These are phyloP conservation scores for Taphrina deformans DNA, from an alignment of 1,139 yeast species.

Conservation along the genomic window DNA sequence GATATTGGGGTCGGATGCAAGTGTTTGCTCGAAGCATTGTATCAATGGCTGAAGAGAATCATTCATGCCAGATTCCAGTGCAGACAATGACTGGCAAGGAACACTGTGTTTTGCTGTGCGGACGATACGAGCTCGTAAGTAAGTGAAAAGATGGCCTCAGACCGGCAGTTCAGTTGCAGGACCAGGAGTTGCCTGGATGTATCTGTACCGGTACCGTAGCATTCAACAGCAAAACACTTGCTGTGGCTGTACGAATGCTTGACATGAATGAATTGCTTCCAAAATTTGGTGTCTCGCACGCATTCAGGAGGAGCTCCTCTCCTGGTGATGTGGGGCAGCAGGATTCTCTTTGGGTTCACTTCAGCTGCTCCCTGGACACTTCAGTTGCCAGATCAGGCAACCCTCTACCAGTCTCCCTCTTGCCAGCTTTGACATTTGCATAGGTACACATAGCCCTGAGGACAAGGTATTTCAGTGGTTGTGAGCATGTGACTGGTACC, in stretches of 20 bases:
- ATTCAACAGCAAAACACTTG: not conserved
- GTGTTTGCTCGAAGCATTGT: slow-evolving; percentile 77
- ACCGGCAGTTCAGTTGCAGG: no score
- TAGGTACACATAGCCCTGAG: no score
- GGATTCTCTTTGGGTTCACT: not conserved
- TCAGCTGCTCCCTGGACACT: not conserved
- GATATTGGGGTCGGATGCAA: slow-evolving; percentile 63
- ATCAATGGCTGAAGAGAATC: slow-evolving; percentile 30
- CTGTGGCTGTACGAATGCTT: not conserved
- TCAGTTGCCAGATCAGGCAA: not conserved
- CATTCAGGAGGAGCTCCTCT: not conserved
- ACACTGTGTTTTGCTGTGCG: not conserved
- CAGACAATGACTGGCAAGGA: not conserved
- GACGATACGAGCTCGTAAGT: not conserved
- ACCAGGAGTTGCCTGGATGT: no score
- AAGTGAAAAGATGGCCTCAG: not conserved
- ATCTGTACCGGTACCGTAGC: no score
- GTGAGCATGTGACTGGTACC: no score
- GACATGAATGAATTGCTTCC: not conserved
- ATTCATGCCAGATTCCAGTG: slow-evolving; percentile 1
- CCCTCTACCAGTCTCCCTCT: no score
- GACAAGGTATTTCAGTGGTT: no score
- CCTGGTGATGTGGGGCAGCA: not conserved
- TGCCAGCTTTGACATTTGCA: no score
- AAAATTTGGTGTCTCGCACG: not conserved